These are phyloP conservation scores for Boechera divaricarpa DNA, from an alignment of 345 rosid genomes.

Conservation along the genomic window DNA sequence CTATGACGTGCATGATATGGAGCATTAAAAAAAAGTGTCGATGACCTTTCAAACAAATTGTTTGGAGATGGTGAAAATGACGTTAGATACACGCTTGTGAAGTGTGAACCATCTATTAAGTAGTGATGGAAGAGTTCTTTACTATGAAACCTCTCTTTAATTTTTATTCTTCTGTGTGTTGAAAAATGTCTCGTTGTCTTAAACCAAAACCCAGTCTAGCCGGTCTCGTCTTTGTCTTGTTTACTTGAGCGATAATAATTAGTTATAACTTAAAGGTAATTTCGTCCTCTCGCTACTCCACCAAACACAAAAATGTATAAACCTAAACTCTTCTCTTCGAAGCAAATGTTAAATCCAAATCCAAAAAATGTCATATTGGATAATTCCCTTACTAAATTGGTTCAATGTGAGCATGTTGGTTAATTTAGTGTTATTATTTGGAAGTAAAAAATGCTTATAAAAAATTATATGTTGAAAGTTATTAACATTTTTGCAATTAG, in stretches of 20 bases:
- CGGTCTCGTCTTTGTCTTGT: neutral
- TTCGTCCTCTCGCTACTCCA: neutral
- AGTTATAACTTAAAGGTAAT: neutral
- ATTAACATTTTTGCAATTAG: neutral
- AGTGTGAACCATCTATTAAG: neutral
- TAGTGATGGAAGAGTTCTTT: neutral
- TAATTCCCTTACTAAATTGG: neutral
- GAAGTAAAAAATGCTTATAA: neutral
- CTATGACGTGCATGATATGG: neutral
- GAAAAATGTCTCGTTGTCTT: neutral
- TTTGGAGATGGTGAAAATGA: slow-evolving; percentile 1
- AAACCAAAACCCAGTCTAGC: neutral
- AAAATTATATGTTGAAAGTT: neutral
- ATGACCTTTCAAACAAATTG: neutral
- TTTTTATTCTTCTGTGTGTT: neutral
- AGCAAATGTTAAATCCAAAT: neutral
- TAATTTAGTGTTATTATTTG: neutral
- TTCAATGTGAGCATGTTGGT: neutral
- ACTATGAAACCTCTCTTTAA: neutral
- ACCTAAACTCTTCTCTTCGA: neutral
- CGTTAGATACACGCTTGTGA: neutral
- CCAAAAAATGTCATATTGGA: neutral
- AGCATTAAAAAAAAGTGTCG: neutral
- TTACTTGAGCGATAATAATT: neutral
- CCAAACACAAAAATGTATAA: neutral